phyloP scores from a whole-genome alignment of 345 rosid species.

The Diplotaxis tenuifolia region DNA sequence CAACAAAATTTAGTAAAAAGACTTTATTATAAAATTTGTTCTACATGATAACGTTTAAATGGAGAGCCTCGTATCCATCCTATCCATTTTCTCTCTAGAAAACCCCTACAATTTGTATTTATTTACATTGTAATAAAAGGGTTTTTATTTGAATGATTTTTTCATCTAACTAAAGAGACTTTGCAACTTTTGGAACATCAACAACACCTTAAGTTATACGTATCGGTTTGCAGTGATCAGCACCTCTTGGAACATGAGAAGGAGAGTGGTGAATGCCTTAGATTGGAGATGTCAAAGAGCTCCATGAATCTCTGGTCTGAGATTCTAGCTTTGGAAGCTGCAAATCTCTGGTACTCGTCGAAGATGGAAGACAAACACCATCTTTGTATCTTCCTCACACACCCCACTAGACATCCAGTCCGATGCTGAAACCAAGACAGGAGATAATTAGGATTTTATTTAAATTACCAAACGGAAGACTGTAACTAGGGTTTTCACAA shows the following conservation, averaged over 20 bases:
- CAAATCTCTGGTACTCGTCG: slow-evolving; percentile 77
- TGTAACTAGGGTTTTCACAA: neutral
- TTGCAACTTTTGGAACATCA: neutral
- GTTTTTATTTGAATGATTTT: neutral
- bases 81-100: neutral
- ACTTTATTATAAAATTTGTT: neutral
- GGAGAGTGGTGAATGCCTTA: slow-evolving; percentile 47
- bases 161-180: neutral
- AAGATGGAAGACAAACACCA: slow-evolving; percentile 76
- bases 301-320: slow-evolving; percentile 76
- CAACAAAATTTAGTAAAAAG: neutral
- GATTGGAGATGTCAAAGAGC: slow-evolving; percentile 55
- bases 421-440: slow-evolving; percentile 51
- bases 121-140: neutral
- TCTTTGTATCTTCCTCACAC: slow-evolving; percentile 70
- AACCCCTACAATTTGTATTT: neutral
- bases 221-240: neutral
- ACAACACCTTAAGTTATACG: neutral
- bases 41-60: slow-evolving; percentile 4
- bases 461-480: neutral
- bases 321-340: slow-evolving; percentile 61
- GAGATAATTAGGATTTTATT: neutral
- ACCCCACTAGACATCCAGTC: slow-evolving; percentile 72
- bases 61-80: neutral
- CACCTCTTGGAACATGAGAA: slow-evolving; percentile 47